Base-by-base conservation (phyloP, 108 stramenopile species). In the Pseudonitzschia multistriata region DNA sequence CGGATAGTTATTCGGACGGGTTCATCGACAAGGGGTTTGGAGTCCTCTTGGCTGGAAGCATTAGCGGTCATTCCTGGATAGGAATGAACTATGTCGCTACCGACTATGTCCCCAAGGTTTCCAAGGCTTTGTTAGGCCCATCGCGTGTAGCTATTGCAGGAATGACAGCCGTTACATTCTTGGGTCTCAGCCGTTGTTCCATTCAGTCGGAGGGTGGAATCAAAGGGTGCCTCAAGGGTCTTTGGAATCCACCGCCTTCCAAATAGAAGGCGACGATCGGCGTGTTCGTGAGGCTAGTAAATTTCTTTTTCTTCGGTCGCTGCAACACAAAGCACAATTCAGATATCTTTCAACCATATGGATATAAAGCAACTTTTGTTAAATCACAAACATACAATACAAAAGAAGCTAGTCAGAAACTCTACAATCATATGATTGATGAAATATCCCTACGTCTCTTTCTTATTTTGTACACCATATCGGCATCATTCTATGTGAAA, bases 81-180 rank as follows among this genome's bases (percentile, higher is more conserved):
- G 97, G 94, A 19, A 66, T 97, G 79, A 96, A 94, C 79, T 94
- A 95, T 72, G 94, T 97, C 4, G 81, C 83, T 11, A 90, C 91
- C n/a, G 97, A 97, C 76, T 97, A 97, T 70, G 93, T 83, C 11
- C 97, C 97, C 14, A 96, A 96, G 70, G 54, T 94, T 64, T 79
- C 79, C 52, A 91, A 83, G 64, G 63, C 81, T 11, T 60, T 91
- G 70, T 37, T 87, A 52, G 87, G 87, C 8, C 91, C 90, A 5
- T 83, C 91, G 10, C 80, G 97, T 25, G 63, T 91, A 33, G 81
- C 82, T 52, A 89, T 78, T 74, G 86, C 81, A 27, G 87, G 81
- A 40, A 70, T 94, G 64, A 81, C 81, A 25, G 68, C 67, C 17
- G 66, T 85, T 48, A 86, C 11, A 71, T 94, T 49, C 1, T 60